These are phyloP conservation scores for Radiomyces spectabilis DNA, from an alignment of 192 early-diverging fungal species.

Conservation along the genomic window DNA sequence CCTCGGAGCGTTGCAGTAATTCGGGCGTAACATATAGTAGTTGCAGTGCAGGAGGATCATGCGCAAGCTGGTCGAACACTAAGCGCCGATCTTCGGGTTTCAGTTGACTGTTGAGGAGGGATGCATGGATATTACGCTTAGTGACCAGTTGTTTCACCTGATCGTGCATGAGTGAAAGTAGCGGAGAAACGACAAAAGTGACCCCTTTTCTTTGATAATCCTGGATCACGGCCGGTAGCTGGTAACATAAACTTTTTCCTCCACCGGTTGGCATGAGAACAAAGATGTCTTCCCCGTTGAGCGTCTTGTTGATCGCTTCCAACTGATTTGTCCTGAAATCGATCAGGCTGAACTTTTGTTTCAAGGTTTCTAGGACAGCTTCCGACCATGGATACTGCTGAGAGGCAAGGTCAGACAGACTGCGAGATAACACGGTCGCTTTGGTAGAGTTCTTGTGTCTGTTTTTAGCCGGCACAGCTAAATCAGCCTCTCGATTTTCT, in stretches of 20 bases:
- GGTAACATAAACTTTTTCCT: constrained; percentile 94
- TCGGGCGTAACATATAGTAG: constrained; percentile 30
- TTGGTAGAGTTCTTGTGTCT: no score
- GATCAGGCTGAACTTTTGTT: constrained; percentile 59
- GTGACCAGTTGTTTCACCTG: constrained; percentile 54
- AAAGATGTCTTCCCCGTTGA: constrained; percentile 79
- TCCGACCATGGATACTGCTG: constrained; percentile 67
- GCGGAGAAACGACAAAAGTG: constrained; percentile 73
- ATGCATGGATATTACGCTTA: not conserved
- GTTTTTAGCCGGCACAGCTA: no score
- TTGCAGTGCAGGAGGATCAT: constrained; percentile 14
- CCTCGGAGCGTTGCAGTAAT: constrained; percentile 43
- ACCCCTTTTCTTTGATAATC: constrained; percentile 41
- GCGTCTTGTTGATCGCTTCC: constrained; percentile 81
- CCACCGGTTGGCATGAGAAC: constrained; percentile 99
- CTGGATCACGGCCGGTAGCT: constrained; percentile 72
- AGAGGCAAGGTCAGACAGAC: no score
- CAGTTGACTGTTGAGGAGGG: not conserved
- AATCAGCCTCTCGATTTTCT: no score
- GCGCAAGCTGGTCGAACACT: constrained; percentile 50
- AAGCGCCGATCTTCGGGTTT: constrained; percentile 45
- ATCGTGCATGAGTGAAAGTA: constrained; percentile 81
- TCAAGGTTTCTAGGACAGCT: constrained; percentile 63
- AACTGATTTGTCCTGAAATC: constrained; percentile 82
- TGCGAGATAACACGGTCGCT: no score